Evolutionary conservation across 1,284 basidiomycete species (phyloP), one percentile per base, ranked within the genome.

Genomic region (Marasmius sp.): DNA sequence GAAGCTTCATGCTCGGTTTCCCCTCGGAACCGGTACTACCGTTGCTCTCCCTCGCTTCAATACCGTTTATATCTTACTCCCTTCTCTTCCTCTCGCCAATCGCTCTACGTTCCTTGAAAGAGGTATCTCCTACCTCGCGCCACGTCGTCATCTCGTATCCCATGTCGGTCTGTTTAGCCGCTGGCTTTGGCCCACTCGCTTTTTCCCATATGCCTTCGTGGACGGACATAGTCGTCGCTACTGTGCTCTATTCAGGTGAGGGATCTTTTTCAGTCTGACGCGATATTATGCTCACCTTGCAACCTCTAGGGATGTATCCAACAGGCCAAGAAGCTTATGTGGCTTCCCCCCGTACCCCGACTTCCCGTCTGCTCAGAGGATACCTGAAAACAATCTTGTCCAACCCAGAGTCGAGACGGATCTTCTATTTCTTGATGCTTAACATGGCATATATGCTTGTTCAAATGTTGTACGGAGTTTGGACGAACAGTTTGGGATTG

Each of bases 401-500:
- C 39, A 96, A 96, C 67, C 87, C 89, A 2, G 95, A 98, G 72
- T 97, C 94, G 20, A 84, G 95, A 67, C 94, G 93, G 76, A 99
- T 99, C 65, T 98, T 97, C 75, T 97, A 96, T 73, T 99, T 99
- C 78, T 82, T 99, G 58, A 84, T 96, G 74, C 81, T 99, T 59
- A 99, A 99, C 73, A 81, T 99, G 74, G 91, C 86, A 64, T 99
- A 95, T 76, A 99, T 99, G 97, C 83, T 93, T 38, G 88, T 97
- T 12, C 94, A 97, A 75, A 93, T 97, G 91, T 75, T 93, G 60
- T 98, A 97, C 72, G 97, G 97, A 6, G 89, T 99, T 27, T 97
- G 95, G 91, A 99, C 97, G 27, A 99, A 99, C 73, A 95, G 93
- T 69, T 76, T 99, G 53, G 97, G 97, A 1, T 79, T 99, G 38